Conservation (phyloP, 73 alveolate species). For the Tetrahymena thermophila region DNA sequence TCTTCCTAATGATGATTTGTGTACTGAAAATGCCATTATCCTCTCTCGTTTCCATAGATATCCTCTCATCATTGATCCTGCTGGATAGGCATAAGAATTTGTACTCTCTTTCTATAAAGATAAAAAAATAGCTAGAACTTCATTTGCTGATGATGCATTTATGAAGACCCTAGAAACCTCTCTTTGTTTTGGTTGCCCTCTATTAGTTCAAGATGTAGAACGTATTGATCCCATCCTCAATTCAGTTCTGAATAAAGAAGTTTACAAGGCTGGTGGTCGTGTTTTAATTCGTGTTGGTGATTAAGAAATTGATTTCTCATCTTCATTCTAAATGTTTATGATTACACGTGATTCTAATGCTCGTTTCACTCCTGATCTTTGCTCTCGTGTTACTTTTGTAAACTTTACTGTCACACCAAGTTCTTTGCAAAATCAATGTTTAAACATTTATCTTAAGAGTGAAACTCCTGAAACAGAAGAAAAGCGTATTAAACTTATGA, state of each 20-base stretch:
- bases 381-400: conserved; percentile 98
- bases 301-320: conserved; percentile 97
- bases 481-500: conserved; percentile 32
- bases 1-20: conserved; percentile 94
- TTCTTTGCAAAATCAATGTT: conserved; percentile 89
- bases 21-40: conserved; percentile 97
- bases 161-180: conserved; percentile 98
- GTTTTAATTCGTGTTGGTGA: conserved; percentile 97
- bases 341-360: conserved; percentile 91
- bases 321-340: conserved; percentile 94
- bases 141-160: conserved; percentile 90
- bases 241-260: conserved; percentile 95
- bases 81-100: conserved; percentile 90
- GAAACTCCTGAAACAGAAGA: conserved; percentile 97
- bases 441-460: conserved; percentile 88
- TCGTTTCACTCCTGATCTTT: conserved; percentile 97
- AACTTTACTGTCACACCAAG: conserved; percentile 99
- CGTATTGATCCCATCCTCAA: conserved; percentile 97
- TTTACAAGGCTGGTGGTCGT: conserved; percentile 97
- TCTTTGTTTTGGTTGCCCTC: conserved; percentile 97
- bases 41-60: conserved; percentile 93
- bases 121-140: conserved; percentile 88
- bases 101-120: conserved; percentile 63
- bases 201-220: conserved; percentile 97
- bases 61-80: conserved; percentile 98